Base-by-base conservation (phyloP, 192 early-diverging fungal genomes). In the Tieghemiomyces parasiticus region DNA sequence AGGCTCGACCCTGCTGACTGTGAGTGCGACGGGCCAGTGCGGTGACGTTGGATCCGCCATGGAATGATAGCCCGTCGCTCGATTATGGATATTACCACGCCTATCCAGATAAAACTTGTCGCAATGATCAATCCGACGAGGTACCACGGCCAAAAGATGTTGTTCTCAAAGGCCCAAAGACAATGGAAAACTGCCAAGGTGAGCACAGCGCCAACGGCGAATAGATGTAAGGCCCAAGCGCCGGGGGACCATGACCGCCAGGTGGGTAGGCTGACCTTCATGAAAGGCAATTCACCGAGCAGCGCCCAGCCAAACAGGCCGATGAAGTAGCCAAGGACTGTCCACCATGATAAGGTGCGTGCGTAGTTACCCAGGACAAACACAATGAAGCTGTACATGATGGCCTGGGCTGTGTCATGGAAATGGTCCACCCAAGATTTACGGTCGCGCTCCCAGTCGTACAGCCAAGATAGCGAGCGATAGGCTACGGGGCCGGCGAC, bases 291-390 rank as follows among this genome's bases (percentile, higher is more conserved):
- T 65, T 87, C 82, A 9, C 79, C 82, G 9, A 89, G 75, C 30
- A 73, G 35, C 12, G 67, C 67, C 65, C 70, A 85, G 19, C 51
- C 75, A 52, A 83, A 70, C 0, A 81, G 30, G 8, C 77, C 73
- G n/a, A 68, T 61, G 69, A 73, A 68, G 38, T 70, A 80, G 50
- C 65, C 66, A 44, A 70, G 61, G 28, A 63, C 49, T 0, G 64
- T 66, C 20, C 67, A 68, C 68, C 80, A 80, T 67, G 71, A 69
- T 45, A 86, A 74, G 19, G 82, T 81, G 45, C 74, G 69, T 20
- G 84, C 67, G 63, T 88, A 88, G 66, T 82, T 84, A 42, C 86
- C 86, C 72, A 89, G 76, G 35, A 82, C 78, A 64, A 89, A 89
- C 6, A 89, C 65, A 25, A 89, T 70, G 38, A 76, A 72, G 10